phyloP scores from a whole-genome alignment of 1,284 basidiomycete genomes.

The Irpex sp. region DNA sequence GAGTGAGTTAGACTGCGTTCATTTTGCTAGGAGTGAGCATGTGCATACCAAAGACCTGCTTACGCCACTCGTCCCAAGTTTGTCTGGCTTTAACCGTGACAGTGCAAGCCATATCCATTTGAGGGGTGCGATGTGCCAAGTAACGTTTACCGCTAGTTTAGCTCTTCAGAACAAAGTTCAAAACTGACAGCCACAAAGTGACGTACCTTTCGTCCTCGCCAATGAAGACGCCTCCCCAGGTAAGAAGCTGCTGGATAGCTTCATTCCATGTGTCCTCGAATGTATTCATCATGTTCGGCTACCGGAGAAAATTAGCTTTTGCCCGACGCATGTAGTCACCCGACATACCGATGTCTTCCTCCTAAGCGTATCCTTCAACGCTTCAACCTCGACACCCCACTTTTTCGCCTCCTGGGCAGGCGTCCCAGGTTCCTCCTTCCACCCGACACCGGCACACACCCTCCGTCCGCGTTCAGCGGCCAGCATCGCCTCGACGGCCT shows the following conservation, averaged over 20 bases:
- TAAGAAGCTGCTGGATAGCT: conserved; percentile 78
- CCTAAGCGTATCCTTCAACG: conserved; percentile 52
- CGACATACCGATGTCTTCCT: conserved; percentile 51
- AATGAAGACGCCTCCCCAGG: conserved; percentile 79
- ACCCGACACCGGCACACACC: conserved; percentile 65
- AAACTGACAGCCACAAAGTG: conserved; percentile 7
- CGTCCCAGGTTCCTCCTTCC: conserved; percentile 17
- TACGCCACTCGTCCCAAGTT: conserved; percentile 68
- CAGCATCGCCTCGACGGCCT: conserved; percentile 66
- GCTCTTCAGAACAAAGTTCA: conserved; percentile 2
- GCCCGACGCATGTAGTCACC: conserved; percentile 11
- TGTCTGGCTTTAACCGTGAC: conserved; percentile 67
- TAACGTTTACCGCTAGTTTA: conserved; percentile 63
- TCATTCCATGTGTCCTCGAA: conserved; percentile 76
- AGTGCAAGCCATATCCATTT: conserved; percentile 70
- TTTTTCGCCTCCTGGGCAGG: conserved; percentile 55
- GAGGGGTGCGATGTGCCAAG: conserved; percentile 72
- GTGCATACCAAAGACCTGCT: conserved; percentile 60
- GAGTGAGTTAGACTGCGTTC: background rate
- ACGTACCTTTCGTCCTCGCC: conserved; percentile 71
- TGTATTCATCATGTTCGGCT: conserved; percentile 50
- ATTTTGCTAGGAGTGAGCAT: background rate
- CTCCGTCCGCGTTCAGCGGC: conserved; percentile 67
- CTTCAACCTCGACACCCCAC: conserved; percentile 67
- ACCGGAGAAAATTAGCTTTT: conserved; percentile 17